A percentile compares a stretch with the other conserved stretches of the same genome.
These are phyloP conservation scores for Ciborinia camelliae DNA, from an alignment of 2,329 filamentous ascomycete species.

Conservation along the genomic window DNA sequence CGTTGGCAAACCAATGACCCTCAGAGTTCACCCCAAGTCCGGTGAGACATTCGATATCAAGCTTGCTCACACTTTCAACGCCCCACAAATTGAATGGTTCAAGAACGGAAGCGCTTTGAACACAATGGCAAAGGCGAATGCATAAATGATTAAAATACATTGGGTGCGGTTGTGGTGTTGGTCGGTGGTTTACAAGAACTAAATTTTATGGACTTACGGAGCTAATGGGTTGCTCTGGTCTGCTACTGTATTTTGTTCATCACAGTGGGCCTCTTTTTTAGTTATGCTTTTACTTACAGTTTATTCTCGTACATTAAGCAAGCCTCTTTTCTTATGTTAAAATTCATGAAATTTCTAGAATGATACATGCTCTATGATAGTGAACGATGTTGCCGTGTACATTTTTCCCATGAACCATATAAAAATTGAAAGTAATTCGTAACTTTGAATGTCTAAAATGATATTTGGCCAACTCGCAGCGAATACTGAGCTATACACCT, in stretches of 20 bases:
- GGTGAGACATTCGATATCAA: constrained; percentile 77
- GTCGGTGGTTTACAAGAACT: constrained; percentile 14
- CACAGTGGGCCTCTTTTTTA: constrained; percentile 14
- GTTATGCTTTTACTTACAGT: constrained; percentile 16
- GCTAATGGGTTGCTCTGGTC: constrained; percentile 17
- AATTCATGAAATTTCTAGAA: constrained; percentile 16
- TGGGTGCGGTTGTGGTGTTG: constrained; percentile 11
- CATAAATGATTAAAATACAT: constrained; percentile 18
- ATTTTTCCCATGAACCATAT: no score
- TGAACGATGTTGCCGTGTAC: not conserved
- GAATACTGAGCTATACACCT: no score
- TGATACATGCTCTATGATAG: constrained; percentile 1
- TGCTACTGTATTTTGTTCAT: constrained; percentile 21
- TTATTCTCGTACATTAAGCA: constrained; percentile 19
- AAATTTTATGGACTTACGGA: constrained; percentile 15
- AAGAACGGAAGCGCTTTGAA: constrained; percentile 96
- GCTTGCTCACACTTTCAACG: constrained; percentile 96
- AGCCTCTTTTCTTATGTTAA: constrained; percentile 17
- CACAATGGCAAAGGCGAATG: constrained; percentile 81
- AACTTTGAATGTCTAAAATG: no score
- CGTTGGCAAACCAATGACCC: constrained; percentile 88
- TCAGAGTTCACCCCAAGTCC: constrained; percentile 87
- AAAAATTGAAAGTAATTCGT: no score
- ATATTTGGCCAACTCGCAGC: no score
- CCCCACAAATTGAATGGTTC: constrained; percentile 98